Evolutionary conservation across 306 rosid genomes (phyloP).

Genomic region (Quercus variabilis): DNA sequence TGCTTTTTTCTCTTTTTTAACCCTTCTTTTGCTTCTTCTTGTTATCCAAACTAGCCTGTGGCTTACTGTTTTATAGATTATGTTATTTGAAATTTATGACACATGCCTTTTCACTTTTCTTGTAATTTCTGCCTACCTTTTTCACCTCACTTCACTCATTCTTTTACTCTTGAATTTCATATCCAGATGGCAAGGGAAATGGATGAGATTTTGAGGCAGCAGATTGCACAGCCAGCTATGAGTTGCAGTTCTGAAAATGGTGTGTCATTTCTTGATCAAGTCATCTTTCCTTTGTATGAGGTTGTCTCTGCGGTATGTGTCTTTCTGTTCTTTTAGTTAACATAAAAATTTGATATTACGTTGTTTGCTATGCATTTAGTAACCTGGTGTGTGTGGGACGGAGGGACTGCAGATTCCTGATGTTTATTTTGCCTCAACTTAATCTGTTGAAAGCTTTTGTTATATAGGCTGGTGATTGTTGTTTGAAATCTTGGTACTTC

Average conservation of each 20-base stretch:
- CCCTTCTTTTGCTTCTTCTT: not conserved
- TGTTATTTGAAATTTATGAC: not conserved
- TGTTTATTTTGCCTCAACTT: not conserved
- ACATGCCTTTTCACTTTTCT: not conserved
- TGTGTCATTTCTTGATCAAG: conserved; percentile 83
- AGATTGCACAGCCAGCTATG: conserved; percentile 70
- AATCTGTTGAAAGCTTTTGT: no score
- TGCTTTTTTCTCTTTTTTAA: not conserved
- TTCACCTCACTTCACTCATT: not conserved
- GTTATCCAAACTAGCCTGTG: not conserved
- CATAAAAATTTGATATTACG: no score
- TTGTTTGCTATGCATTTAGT: no score
- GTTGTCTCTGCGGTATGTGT: conserved; percentile 77
- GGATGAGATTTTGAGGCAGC: conserved; percentile 77
- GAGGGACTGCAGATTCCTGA: not conserved
- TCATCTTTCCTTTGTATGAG: conserved; percentile 73
- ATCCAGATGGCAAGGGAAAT: conserved; percentile 91
- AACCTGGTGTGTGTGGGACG: no score
- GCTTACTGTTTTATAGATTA: not conserved
- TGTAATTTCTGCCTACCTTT: not conserved
- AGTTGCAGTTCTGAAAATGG: conserved; percentile 66
- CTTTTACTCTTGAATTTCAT: conserved; percentile 19
- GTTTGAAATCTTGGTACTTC: not conserved
- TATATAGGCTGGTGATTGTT: no score
- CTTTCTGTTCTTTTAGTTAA: not conserved